Base-by-base conservation (phyloP, 2,329 filamentous ascomycete species). In the Penicillium aurantiogriseum region DNA sequence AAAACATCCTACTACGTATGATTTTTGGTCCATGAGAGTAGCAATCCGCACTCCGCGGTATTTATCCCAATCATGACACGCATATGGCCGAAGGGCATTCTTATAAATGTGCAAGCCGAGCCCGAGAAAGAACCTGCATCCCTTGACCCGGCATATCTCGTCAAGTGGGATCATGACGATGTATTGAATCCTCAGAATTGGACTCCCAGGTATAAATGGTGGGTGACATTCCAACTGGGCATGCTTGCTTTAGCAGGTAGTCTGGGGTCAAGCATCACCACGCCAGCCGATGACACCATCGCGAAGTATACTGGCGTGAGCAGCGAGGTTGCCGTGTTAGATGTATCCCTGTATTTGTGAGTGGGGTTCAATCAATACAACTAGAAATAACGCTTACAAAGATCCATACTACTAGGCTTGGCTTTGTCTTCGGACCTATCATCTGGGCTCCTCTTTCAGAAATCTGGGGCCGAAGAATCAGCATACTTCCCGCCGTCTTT, bases 181-280 rank as follows among this genome's bases (percentile, higher is more conserved):
- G 44, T 29, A 3, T 23, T 36, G 17, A 81, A 84, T 57, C 82
- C 82, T 0, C 73, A 75, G 48, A 81, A 81, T 59, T 83, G 77
- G 73, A 68, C 70, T 0, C 63, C 67, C 6, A 43, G 48, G 4
- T 77, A 79, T 59, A 82, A 82, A 66, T 72, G 70, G 45, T 81
- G 75, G 71, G 70, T 83, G 50, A 82, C 81, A 0, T 71, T 81
- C 19, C 75, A 80, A 51, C 65, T 84, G 35, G 76, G 79, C 25
- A 73, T 83, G 71, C 70, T 83, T 17, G 81, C 82, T 1, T 66
- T 83, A n/a, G 70, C 75, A 9, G 80, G 79, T 17, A 80, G 76
- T 58, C 65, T 82, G 47, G 81, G 79, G 4, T 81, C 79, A 6
- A 80, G 78, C 19, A 81, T 84, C 55, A 79, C 81, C 39, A 71